Percentiles rank a stretch among this genome's conserved stretches.
phyloP scores from a whole-genome alignment of 208 protist species.

The Hexamita inflata region DNA sequence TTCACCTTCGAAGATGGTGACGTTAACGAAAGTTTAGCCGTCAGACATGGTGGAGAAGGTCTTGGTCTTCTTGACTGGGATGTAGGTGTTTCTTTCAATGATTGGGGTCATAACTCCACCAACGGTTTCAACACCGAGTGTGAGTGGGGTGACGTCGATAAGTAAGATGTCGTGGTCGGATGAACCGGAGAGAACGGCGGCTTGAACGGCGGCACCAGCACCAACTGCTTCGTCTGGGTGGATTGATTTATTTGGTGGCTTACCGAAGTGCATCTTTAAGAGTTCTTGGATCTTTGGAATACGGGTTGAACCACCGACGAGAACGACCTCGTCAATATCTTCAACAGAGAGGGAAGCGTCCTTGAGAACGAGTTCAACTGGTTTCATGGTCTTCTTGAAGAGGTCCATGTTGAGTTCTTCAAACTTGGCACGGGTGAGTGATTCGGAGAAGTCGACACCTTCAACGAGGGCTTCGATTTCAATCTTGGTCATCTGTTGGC shows the following conservation, averaged over 20 bases:
- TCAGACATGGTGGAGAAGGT: constrained; percentile 79
- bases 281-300: constrained; percentile 37
- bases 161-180: constrained; percentile 78
- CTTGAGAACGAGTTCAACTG: constrained; percentile 69
- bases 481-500: neutral
- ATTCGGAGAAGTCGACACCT: constrained; percentile 36
- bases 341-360: constrained; percentile 25
- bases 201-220: constrained; percentile 35
- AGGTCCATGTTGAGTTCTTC: constrained; percentile 56
- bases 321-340: constrained; percentile 42
- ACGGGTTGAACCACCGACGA: constrained; percentile 42
- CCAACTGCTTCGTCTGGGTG: constrained; percentile 42
- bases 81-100: constrained; percentile 39
- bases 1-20: constrained; percentile 90
- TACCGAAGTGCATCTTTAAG: constrained; percentile 32
- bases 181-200: constrained; percentile 43
- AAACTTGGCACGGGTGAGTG: constrained; percentile 46
- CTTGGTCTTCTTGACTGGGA: constrained; percentile 39
- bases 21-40: constrained; percentile 65
- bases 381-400: constrained; percentile 71
- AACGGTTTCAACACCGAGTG: constrained; percentile 89
- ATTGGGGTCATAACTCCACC: constrained; percentile 74
- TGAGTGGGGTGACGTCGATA: constrained; percentile 91
- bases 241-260: constrained; percentile 37
- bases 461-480: constrained; percentile 39